Conservation (phyloP, 1,139 yeast genomes). For the Yamadazyma kanchanaburiensis region DNA sequence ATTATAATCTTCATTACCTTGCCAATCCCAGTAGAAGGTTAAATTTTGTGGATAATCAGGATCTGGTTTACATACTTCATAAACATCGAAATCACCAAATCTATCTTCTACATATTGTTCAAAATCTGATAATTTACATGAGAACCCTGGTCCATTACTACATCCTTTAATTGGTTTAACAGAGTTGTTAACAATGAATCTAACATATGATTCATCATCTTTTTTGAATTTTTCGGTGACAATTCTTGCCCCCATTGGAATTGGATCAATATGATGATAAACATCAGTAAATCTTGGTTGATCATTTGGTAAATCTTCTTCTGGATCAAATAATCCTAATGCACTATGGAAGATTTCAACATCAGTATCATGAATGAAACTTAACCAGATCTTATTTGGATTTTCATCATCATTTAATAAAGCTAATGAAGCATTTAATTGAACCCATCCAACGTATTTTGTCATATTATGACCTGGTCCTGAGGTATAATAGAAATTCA, state of each 20-base stretch:
- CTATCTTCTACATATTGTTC: constrained; percentile 28
- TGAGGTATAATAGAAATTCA: constrained; percentile 42
- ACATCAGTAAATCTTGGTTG: constrained; percentile 36
- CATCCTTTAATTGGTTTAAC: constrained; percentile 53
- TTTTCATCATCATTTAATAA: constrained; percentile 21
- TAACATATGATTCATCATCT: constrained; percentile 34
- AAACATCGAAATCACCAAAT: constrained; percentile 25
- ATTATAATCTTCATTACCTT: constrained; percentile 11
- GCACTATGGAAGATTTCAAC: constrained; percentile 48
- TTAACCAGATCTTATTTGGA: constrained; percentile 36
- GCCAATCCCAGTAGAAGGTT: constrained; percentile 36
- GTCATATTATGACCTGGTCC: constrained; percentile 47
- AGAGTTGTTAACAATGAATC: constrained; percentile 54
- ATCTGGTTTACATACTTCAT: constrained; percentile 28
- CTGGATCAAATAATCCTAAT: constrained; percentile 42
- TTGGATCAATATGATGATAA: constrained; percentile 45
- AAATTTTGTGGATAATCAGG: constrained; percentile 16
- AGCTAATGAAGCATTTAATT: constrained; percentile 28
- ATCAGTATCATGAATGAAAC: constrained; percentile 60
- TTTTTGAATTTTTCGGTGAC: constrained; percentile 42
- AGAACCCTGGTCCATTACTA: constrained; percentile 54
- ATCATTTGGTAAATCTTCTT: constrained; percentile 26
- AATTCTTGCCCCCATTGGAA: constrained; percentile 57
- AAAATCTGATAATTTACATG: constrained; percentile 47
- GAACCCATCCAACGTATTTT: constrained; percentile 26